Base-by-base conservation (phyloP, 2,329 filamentous ascomycete species). In the Botrytis aclada region DNA sequence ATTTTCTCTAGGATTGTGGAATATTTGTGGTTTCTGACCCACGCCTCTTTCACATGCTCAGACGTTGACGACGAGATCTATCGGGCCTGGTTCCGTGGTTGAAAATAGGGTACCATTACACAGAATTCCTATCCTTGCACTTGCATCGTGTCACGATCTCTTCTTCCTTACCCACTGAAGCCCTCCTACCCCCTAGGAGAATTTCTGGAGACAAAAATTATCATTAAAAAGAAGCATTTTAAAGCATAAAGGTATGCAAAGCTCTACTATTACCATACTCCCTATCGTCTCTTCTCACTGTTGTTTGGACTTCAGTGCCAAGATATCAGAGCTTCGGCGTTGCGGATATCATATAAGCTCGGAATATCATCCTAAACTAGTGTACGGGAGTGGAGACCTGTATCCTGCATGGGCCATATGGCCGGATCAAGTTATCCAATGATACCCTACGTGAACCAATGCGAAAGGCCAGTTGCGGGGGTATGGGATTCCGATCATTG, bases 331-430 rank as follows among this genome's bases (percentile, higher is more conserved):
- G 32, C 20, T 71, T 71, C 72, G 72, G 72, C 34, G 72, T 37
- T 73, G 69, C 72, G 72, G 72, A 73, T 71, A 60, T 72, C 56
- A 73, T 69, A 69, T 72, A 73, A 74, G 70, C 71, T 76, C 74
- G 73, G 74, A 70, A 75, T 63, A 71, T 60, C 66, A 66, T 45
- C 74, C 72, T 70, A 75, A 75, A 73, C 75, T 77, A 77, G 76
- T 75, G 73, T 56, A 61, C 69, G 75, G 75, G 74, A 76, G 75
- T 78, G 75, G 73, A 76, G 70, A 65, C 51, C 60, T 60, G 20
- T 45, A 54, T 64, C 41, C 45, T 77, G 70, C 77, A 65, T 79
- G 75, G 74, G 76, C 76, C 77, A 72, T 77, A 75, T 77, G 76
- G 74, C 77, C 77, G 78, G 73, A 74, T 71, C 73, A 64, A 75